These are phyloP conservation scores for Russula abietina DNA, from an alignment of 768 basidiomycete genomes.

Conservation along the genomic window DNA sequence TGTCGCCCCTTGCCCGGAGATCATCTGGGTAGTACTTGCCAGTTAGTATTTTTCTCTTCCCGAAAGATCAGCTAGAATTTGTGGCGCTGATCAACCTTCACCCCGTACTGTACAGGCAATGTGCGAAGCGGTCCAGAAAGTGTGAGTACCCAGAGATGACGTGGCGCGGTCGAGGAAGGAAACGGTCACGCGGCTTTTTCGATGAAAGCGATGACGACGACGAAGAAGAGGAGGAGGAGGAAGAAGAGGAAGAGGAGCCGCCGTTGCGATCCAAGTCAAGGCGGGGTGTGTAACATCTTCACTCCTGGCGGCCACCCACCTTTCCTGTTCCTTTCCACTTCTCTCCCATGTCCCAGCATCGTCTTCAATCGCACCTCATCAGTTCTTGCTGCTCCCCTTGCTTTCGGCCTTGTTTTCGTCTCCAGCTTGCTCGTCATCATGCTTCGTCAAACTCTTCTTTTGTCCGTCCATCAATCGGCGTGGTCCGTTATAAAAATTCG, in stretches of 20 bases:
- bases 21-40: slow-evolving; percentile 8
- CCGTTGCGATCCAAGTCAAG: not conserved
- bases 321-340: too few species aligned
- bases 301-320: too few species aligned
- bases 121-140: slow-evolving; percentile 13
- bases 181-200: not conserved
- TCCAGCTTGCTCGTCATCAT: not conserved
- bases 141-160: slow-evolving; percentile 23
- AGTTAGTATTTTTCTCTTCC: slow-evolving; percentile 8
- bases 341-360: not conserved
- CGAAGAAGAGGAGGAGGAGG: slow-evolving; percentile 3
- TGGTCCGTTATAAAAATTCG: not conserved
- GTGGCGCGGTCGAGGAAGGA: slow-evolving; percentile 21
- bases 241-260: slow-evolving; percentile 5
- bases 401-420: slow-evolving; percentile 13
- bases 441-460: not conserved
- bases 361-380: not conserved
- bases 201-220: slow-evolving; percentile 15
- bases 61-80: too few species aligned
- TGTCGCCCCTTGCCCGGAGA: slow-evolving; percentile 16
- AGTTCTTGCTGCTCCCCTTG: not conserved
- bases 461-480: not conserved
- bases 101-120: slow-evolving; percentile 5
- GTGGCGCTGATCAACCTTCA: not conserved
- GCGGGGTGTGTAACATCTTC: not conserved